These are phyloP conservation scores for Dillenia suffruticosa DNA, from an alignment of 164 flowering plant species.

Conservation along the genomic window DNA sequence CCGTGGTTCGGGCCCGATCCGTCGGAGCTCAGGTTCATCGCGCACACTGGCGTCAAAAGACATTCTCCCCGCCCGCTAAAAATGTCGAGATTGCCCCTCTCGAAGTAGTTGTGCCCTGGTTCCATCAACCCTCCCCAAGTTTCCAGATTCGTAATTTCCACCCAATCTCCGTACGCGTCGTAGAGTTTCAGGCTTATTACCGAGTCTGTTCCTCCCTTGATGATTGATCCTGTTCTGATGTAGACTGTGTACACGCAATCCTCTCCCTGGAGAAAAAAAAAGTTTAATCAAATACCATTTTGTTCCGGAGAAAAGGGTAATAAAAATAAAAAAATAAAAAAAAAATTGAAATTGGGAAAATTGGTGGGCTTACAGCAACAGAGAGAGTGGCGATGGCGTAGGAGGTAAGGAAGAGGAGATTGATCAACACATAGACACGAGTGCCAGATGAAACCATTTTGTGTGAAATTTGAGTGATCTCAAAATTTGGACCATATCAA, in stretches of 20 bases:
- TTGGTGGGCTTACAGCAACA: too few species aligned
- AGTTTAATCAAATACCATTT: too few species aligned
- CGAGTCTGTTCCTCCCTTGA: slow-evolving; percentile 85
- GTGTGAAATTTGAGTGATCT: too few species aligned
- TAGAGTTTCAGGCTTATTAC: slow-evolving; percentile 41
- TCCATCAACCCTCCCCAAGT: slow-evolving; percentile 88
- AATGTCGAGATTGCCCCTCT: slow-evolving; percentile 83
- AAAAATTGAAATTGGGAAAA: too few species aligned
- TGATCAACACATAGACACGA: too few species aligned
- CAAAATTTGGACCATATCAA: too few species aligned
- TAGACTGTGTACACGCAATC: slow-evolving; percentile 91
- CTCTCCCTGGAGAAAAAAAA: slow-evolving; percentile 10
- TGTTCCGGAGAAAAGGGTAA: too few species aligned
- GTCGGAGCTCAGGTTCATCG: slow-evolving; percentile 71
- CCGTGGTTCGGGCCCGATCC: slow-evolving; percentile 73
- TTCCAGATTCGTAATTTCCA: slow-evolving; percentile 46
- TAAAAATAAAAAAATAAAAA: too few species aligned
- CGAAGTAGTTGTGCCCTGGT: slow-evolving; percentile 64
- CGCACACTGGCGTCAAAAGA: slow-evolving; percentile 46
- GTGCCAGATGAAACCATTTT: too few species aligned
- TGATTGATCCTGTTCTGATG: slow-evolving; percentile 62
- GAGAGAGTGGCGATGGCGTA: too few species aligned
- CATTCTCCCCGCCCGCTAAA: slow-evolving; percentile 74
- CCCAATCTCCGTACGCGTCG: slow-evolving; percentile 28
- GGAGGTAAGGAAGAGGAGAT: too few species aligned